Base-by-base conservation (phyloP, 108 stramenopile genomes). In the Nitzschia putrida region DNA sequence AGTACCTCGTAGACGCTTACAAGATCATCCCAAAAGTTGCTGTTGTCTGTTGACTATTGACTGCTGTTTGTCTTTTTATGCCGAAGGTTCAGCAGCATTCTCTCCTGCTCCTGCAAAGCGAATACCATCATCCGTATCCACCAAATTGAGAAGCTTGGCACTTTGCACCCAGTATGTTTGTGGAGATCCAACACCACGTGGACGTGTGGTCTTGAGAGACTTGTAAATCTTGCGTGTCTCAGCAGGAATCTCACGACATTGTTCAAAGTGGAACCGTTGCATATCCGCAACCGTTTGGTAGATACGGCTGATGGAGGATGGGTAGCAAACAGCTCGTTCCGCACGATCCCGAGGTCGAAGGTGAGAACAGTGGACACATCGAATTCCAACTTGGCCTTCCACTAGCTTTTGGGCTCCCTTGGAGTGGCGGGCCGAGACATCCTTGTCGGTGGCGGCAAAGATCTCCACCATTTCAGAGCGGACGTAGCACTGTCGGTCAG, bases 181-280 rank as follows among this genome's bases (percentile, higher is more conserved):
- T 8, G 93, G 93, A 66, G 83, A 88, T 0, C 87, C 93, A 40
- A 81, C 78, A n/a, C 89, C 93, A 22, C 90, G 82, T 10, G 88
- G 88, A 61, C 93, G 73, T n/a, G 90, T 94, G 16, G 93, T 94
- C 71, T 94, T 92, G 38, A 94, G 61, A 34, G 76, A 71, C 66
- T 85, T 86, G 79, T 94, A 94, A 25, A 81, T 71, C 49, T 83
- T 70, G 50, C 86, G 78, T 21, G 86, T 88, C 53, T 78, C 73
- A 1, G 64, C 56, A 11, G 91, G 91, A 47, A 95, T 95, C 47
- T 87, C 86, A 16, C 76, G 71, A 66, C 94, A 95, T 16, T 83
- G 74, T 66, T 92, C 91, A 64, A 95, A 95, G 77, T 95, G 94
- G 73, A 92, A 92, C 16, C 94, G 81, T 64, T 95, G 91, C 94